Percentiles rank a stretch among this genome's conserved stretches.
Evolutionary conservation across 2,329 filamentous ascomycete genomes (phyloP).

Genomic region (Penicillium italicum): DNA sequence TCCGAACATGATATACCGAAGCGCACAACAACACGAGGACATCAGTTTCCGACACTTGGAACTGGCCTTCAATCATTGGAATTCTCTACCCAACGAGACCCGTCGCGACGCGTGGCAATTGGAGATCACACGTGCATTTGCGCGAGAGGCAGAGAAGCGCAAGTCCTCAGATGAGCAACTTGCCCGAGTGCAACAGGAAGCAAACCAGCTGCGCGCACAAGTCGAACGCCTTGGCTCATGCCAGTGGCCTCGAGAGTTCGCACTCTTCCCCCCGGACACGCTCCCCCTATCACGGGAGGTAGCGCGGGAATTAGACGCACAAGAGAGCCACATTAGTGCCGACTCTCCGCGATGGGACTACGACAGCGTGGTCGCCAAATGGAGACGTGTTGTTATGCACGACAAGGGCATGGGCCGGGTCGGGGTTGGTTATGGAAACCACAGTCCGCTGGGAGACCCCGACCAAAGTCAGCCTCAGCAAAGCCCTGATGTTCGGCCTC

Average conservation of each 20-base stretch:
- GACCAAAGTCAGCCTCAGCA: conserved; percentile 12
- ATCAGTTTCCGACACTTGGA: conserved; percentile 71
- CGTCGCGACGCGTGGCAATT: conserved; percentile 48
- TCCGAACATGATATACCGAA: conserved; percentile 40
- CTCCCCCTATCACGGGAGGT: conserved; percentile 40
- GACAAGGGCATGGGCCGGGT: conserved; percentile 42
- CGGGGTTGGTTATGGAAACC: conserved; percentile 29
- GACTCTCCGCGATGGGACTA: conserved; percentile 46
- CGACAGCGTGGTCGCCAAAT: conserved; percentile 47
- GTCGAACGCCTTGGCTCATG: conserved; percentile 46
- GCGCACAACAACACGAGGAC: conserved; percentile 61
- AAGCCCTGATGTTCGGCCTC: conserved; percentile 17
- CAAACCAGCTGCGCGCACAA: conserved; percentile 47
- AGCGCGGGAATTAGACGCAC: conserved; percentile 36
- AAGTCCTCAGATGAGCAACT: conserved; percentile 44
- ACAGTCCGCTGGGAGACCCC: conserved; percentile 8
- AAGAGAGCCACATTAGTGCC: conserved; percentile 35
- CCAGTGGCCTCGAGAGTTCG: conserved; percentile 49
- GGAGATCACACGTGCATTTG: conserved; percentile 48
- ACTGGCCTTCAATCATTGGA: conserved; percentile 76
- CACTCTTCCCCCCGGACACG: conserved; percentile 46
- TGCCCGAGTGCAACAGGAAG: conserved; percentile 46
- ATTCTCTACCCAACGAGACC: conserved; percentile 55
- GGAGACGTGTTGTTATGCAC: conserved; percentile 48
- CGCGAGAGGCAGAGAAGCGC: conserved; percentile 44